Base-by-base conservation (phyloP, 1,284 basidiomycete species). In the Porogramme epimiltina region DNA sequence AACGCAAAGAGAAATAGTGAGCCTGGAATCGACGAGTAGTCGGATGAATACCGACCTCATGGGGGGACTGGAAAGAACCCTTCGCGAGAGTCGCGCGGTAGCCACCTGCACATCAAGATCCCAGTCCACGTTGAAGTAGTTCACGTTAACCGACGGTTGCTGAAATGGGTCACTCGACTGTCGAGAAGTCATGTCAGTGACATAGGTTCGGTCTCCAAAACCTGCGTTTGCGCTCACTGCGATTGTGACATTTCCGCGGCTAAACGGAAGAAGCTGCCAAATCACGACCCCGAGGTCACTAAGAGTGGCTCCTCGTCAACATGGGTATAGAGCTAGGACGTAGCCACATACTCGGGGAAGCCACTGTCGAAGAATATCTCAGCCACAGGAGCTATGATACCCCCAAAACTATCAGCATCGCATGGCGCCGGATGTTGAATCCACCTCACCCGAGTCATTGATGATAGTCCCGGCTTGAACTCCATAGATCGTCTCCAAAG, bases 261-360 rank as follows among this genome's bases (percentile, higher is more conserved):
- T 77, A 68, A 81, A 82, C 2, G 79, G 80, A 9, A 82, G 72
- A 10, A 82, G 70, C 44, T 74, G 73, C 79, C 80, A 82, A 67
- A 77, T 73, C 54, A 73, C 68, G 47, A 81, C 74, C 2, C 78
- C 78, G 22, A 80, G 54, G 31, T 63, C 71, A 19, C 58, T 59
- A 37, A 16, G n/a, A 31, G 28, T 16, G n/a, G 16, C n/a, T 6
- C 13, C 10, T 13, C 5, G 16, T 37, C 34, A 37, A 16, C 8
- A 37, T 6, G 16, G 5, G 13, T 10, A 9, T 9, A 37, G 10
- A 16, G n/a, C 9, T 16, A 18, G n/a, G 9, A 9, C 16, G 34
- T 5, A 9, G 34, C 8, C 9, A 18, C 34, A 5, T 16, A 37
- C 34, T 37, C n/a, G 8, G 34, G 34, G 34, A 10, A 16, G 8